Percentiles rank a stretch among this genome's conserved stretches.
Evolutionary conservation across 371 early-diverging fungal genomes (phyloP).

Genomic region (Funneliformis caledonium): DNA sequence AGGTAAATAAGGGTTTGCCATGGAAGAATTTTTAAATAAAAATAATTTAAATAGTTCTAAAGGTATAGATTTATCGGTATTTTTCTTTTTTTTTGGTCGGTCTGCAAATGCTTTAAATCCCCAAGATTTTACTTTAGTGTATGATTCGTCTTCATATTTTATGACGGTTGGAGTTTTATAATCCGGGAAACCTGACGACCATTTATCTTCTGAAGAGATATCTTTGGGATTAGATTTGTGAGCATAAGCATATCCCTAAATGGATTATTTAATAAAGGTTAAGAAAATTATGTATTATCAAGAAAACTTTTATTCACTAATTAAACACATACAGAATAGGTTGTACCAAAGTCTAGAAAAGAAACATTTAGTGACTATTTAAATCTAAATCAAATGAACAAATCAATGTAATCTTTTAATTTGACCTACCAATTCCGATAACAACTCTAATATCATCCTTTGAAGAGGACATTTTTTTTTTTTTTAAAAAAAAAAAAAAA

Average conservation of each 20-base stretch:
- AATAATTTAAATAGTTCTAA: constrained; percentile 35
- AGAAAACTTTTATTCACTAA: neutral
- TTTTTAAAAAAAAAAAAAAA: neutral
- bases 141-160: constrained; percentile 7
- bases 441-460: neutral
- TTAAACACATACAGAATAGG: neutral
- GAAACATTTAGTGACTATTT: too few species aligned
- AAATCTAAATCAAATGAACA: neutral
- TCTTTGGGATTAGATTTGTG: neutral
- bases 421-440: neutral
- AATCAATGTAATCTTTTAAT: neutral
- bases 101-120: constrained; percentile 24
- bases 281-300: neutral
- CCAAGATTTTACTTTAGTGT: constrained; percentile 24
- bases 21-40: neutral
- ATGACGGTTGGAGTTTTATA: constrained; percentile 20
- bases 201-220: neutral
- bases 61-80: neutral
- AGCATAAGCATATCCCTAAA: constrained; percentile 17
- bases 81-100: neutral
- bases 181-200: neutral
- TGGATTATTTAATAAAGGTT: constrained; percentile 19
- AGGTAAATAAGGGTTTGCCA: neutral
- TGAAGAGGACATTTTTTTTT: neutral
- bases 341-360: constrained; percentile 1